These are phyloP conservation scores for Abrus precatorius DNA, from an alignment of 306 rosid species.

Conservation along the genomic window DNA sequence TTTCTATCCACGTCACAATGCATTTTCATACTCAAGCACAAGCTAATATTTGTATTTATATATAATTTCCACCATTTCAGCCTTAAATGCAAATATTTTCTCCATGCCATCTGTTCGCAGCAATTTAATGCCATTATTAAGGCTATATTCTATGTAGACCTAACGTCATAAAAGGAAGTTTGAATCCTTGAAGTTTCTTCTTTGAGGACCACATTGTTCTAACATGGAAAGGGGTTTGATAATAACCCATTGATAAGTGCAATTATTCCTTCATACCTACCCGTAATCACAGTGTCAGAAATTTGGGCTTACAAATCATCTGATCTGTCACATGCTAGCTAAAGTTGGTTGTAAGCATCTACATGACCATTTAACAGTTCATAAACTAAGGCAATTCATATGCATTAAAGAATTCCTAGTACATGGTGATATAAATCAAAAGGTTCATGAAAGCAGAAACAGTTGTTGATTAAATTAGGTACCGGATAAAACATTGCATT, in stretches of 20 bases:
- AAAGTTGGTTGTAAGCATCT: not conserved
- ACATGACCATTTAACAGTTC: not conserved
- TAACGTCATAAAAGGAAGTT: constrained; percentile 41
- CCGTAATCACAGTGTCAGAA: constrained; percentile 44
- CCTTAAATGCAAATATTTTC: constrained; percentile 4
- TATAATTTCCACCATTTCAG: constrained; percentile 3
- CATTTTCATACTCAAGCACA: too few relatives aligned
- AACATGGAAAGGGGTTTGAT: constrained; percentile 42
- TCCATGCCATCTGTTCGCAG: constrained; percentile 31
- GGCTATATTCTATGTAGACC: constrained; percentile 8
- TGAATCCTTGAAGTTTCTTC: constrained; percentile 38
- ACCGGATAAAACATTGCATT: not conserved
- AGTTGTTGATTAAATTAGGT: not conserved
- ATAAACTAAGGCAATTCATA: not conserved
- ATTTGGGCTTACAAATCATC: constrained; percentile 38
- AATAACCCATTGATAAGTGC: constrained; percentile 47
- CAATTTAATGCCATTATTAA: constrained; percentile 31
- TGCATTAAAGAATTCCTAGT: not conserved
- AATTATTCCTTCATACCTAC: constrained; percentile 45
- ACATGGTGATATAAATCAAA: not conserved
- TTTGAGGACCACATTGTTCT: constrained; percentile 49
- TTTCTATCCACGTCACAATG: not conserved
- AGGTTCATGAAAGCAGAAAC: not conserved
- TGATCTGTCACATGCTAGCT: constrained; percentile 20
- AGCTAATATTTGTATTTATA: too few relatives aligned